These are phyloP conservation scores for Phaseolus coccineus DNA, from an alignment of 331 rosid species.

Conservation along the genomic window DNA sequence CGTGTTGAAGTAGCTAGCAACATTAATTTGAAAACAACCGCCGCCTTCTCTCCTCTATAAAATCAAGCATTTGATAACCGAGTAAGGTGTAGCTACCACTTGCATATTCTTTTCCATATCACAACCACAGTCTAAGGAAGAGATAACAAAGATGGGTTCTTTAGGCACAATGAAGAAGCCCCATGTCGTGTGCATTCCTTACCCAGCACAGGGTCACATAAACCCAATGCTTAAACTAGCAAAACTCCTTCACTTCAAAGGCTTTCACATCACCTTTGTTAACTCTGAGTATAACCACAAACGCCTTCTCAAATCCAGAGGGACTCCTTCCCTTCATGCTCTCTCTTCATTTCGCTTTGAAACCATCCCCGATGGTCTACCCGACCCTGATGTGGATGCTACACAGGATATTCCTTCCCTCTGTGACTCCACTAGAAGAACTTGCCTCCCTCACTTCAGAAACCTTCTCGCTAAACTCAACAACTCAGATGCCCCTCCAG, in stretches of 20 bases:
- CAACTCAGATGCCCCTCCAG: conserved; percentile 45
- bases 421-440: conserved; percentile 46
- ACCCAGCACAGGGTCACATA: conserved; percentile 81
- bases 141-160: conserved; percentile 46
- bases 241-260: conserved; percentile 60
- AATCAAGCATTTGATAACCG: too few species aligned
- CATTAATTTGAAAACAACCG: neutral
- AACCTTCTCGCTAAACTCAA: conserved; percentile 50
- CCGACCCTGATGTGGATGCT: conserved; percentile 44
- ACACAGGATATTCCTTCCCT: conserved; percentile 55
- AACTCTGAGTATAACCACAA: conserved; percentile 58
- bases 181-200: conserved; percentile 78
- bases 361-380: conserved; percentile 76
- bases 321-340: conserved; percentile 58
- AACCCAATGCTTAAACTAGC: conserved; percentile 77
- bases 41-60: neutral
- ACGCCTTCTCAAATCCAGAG: conserved; percentile 70
- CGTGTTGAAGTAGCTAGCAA: neutral
- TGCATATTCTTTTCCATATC: neutral
- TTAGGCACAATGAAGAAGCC: conserved; percentile 32
- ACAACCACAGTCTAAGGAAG: neutral
- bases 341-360: conserved; percentile 63
- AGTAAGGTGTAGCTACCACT: neutral
- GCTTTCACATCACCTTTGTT: conserved; percentile 76
- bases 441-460: conserved; percentile 49